Evolutionary conservation across 108 stramenopile genomes (phyloP).

Genomic region (Cyclotella atomus): DNA sequence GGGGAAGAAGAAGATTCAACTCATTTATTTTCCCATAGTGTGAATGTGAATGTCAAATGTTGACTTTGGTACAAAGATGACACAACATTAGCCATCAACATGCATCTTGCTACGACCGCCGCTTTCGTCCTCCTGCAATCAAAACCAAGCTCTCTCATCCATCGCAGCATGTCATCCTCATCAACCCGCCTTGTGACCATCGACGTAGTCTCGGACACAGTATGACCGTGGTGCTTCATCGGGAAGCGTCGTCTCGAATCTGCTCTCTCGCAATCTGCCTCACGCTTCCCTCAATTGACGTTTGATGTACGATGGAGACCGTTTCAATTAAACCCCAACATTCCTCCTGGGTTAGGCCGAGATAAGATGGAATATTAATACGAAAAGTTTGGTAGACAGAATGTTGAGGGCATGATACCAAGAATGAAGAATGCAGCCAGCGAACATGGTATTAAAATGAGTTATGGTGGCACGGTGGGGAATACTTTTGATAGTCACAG

Average conservation of each 20-base stretch:
- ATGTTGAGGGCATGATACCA: constrained; percentile 41
- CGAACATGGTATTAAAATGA: constrained; percentile 45
- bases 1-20: too few relatives aligned
- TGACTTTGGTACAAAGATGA: too few relatives aligned
- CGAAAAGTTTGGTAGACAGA: constrained; percentile 31
- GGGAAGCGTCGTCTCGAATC: constrained; percentile 49
- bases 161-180: neutral
- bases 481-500: constrained; percentile 52
- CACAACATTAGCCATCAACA: too few relatives aligned
- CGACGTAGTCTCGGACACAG: constrained; percentile 50
- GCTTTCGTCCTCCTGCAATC: neutral
- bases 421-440: constrained; percentile 44
- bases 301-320: constrained; percentile 53
- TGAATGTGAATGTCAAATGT: too few relatives aligned
- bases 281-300: constrained; percentile 22
- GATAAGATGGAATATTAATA: constrained; percentile 50
- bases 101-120: neutral
- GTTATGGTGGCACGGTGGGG: constrained; percentile 45
- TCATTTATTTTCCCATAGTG: too few relatives aligned
- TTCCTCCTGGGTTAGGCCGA: constrained; percentile 35
- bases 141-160: neutral
- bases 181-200: constrained; percentile 33
- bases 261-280: constrained; percentile 27
- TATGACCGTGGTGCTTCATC: constrained; percentile 57
- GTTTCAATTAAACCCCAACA: constrained; percentile 41